A percentile compares a stretch with the other conserved stretches of the same genome.
Conservation (phyloP, 768 basidiomycete species). For the Lactarius indigo region DNA sequence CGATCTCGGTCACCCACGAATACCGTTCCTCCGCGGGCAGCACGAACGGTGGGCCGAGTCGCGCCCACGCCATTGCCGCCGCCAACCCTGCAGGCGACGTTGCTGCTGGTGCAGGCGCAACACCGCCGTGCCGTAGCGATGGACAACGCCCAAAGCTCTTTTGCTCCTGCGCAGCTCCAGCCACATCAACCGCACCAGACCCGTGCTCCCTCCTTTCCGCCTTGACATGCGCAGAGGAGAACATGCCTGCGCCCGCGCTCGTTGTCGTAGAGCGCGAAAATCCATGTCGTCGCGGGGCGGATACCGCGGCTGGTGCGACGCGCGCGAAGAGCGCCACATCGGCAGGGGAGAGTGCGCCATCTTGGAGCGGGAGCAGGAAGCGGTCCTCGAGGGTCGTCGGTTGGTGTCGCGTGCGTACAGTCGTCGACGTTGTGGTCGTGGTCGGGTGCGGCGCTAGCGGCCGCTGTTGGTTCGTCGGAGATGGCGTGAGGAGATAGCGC, state of each 20-base stretch:
- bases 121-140: conserved; percentile 10
- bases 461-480: not conserved
- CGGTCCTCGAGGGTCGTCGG: conserved; percentile 18
- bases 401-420: not conserved
- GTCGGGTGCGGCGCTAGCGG: not conserved
- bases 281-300: conserved; percentile 15
- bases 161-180: not conserved
- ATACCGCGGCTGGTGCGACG: conserved; percentile 16
- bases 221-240: not conserved
- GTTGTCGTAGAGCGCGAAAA: conserved; percentile 20
- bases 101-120: not conserved
- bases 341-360: conserved; percentile 15
- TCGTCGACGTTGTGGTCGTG: not conserved
- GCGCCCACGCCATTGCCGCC: conserved; percentile 12
- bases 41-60: conserved; percentile 21
- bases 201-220: not conserved
- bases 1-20: conserved; percentile 21
- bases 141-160: conserved; percentile 22
- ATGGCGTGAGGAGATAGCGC: conserved; percentile 22
- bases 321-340: conserved; percentile 15
- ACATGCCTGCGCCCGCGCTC: conserved; percentile 11
- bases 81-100: not conserved
- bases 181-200: too few relatives aligned
- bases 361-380: conserved; percentile 21
- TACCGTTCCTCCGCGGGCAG: conserved; percentile 22